phyloP scores from a whole-genome alignment of 257 asterid genomes.

The Solanum bulbocastanum region DNA sequence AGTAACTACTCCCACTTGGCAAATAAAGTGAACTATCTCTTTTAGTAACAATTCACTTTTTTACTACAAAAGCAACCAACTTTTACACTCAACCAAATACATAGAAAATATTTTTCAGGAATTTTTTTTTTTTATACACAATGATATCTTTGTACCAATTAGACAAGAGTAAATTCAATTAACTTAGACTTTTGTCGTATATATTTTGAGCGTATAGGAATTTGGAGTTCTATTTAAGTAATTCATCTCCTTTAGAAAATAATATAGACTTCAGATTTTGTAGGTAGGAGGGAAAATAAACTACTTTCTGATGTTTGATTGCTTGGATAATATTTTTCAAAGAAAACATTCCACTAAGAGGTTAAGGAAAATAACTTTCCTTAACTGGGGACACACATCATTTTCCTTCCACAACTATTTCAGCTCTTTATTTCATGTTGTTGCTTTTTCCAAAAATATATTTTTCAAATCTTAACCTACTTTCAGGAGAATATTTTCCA shows the following conservation, averaged over 20 bases:
- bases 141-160: neutral
- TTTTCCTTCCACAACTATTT: neutral
- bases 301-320: neutral
- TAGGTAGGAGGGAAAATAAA: neutral
- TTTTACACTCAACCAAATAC: neutral
- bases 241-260: neutral
- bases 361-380: neutral
- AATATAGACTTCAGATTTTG: neutral
- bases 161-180: neutral
- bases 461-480: neutral
- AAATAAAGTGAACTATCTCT: neutral
- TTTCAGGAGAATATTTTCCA: neutral
- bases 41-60: neutral
- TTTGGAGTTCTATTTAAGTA: neutral
- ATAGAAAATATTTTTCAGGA: neutral
- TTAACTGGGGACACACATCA: neutral
- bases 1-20: neutral
- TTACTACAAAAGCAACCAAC: neutral
- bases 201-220: neutral
- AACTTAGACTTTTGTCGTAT: neutral
- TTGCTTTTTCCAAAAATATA: neutral
- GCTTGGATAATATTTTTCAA: neutral
- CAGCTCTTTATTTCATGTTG: neutral
- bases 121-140: neutral
- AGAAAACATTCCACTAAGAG: neutral